Base-by-base conservation (phyloP, 257 asterid genomes). In the Asclepias syriaca region DNA sequence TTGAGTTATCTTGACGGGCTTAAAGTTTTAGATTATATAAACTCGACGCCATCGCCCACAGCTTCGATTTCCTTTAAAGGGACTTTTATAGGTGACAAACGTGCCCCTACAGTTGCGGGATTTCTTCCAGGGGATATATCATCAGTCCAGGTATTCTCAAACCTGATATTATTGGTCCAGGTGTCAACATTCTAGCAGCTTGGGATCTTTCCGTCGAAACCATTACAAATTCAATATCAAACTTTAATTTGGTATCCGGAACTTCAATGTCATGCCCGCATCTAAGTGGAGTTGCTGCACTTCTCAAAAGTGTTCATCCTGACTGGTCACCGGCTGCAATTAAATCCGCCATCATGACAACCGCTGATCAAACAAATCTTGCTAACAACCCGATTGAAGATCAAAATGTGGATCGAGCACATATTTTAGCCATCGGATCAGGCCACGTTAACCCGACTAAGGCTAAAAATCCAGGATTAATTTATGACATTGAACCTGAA, bases 91-190 rank as follows among this genome's bases (percentile, higher is more conserved):
- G 73, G 65, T 9, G 65, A 69, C 6, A 34, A 34, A 13, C 63
- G 37, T 2, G 73, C 73, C 0, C 73, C 73, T 8, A 6, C 16
- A 12, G 64, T 69, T 54, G 73, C 51, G 2, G 32, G 29, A 9
- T 69, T 54, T 72, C 50, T 14, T 73, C 77, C 2, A 73, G 77
- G 40, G 77, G 77, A 14, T 71, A 90, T 1, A 87, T 84, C 50
- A 59, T 87, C 34, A 89, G 87, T 65, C 96, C 92, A 0, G 94
- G 87, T 39, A 84, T 89, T 12, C 50, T 86, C 7, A 43, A 43
- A 43, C 48, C 48, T 43, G 48, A 43, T 43, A 43, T 43, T 43
- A 43, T 43, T 43, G 48, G 91, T 49, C 96, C 94, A 0, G 94
- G 92, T 0, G 83, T 72, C 48, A 75, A 60, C 65, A 75, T 75